Evolutionary conservation across 202 grass and related monocot species (phyloP).

Genomic region (Eragrostis tef): DNA sequence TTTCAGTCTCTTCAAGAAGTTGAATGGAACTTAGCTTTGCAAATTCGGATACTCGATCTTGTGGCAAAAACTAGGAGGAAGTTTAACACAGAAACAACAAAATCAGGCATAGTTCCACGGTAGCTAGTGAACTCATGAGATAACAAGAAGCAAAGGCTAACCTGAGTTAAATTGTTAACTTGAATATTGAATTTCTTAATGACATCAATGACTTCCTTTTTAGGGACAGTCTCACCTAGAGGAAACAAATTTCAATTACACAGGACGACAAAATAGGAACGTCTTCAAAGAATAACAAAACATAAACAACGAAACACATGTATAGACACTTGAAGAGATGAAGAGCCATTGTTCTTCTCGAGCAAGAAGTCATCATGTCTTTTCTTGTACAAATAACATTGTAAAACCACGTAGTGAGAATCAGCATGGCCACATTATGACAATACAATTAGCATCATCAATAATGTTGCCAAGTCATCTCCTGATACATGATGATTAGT

Average conservation of each 20-base stretch:
- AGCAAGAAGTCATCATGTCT: background rate
- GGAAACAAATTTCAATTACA: constrained; percentile 40
- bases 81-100: constrained; percentile 26
- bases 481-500: no score
- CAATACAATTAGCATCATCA: background rate
- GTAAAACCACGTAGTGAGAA: background rate
- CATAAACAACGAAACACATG: background rate
- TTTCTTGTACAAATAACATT: background rate
- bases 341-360: background rate
- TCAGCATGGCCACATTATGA: background rate
- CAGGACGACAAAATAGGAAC: background rate
- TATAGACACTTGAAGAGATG: background rate
- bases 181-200: constrained; percentile 94
- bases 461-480: background rate
- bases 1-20: constrained; percentile 92
- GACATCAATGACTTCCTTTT: constrained; percentile 66
- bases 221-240: constrained; percentile 65
- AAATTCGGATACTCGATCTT: constrained; percentile 91
- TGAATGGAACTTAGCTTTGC: constrained; percentile 85
- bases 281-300: background rate
- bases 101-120: constrained; percentile 28
- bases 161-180: constrained; percentile 97
- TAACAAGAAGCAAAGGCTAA: constrained; percentile 19
- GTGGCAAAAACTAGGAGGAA: constrained; percentile 73
- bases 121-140: background rate